phyloP scores from a whole-genome alignment of 176 grass and related monocot genomes.

The Zea luxurians region DNA sequence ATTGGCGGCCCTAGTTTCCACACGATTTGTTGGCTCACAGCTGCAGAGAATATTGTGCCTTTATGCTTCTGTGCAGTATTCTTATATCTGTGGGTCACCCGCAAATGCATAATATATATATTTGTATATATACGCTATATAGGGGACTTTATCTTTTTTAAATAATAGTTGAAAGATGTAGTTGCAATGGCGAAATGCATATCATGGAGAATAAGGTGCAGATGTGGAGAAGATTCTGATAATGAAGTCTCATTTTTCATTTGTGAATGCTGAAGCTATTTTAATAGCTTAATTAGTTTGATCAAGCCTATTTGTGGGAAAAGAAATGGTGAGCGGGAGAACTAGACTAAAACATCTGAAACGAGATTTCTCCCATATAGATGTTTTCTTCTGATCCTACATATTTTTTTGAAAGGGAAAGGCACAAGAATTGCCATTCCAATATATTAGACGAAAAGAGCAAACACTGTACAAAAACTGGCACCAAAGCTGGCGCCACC shows the following conservation, averaged over 20 bases:
- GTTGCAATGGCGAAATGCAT: slow-evolving; percentile 12
- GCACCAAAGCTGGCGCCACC: too few relatives aligned
- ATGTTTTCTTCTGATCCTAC: not conserved
- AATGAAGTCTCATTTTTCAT: slow-evolving; percentile 22
- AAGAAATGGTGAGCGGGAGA: not conserved
- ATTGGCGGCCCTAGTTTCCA: slow-evolving; percentile 32
- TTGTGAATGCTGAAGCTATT: not conserved
- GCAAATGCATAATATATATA: not conserved
- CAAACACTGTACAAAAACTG: too few relatives aligned
- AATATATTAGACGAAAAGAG: too few relatives aligned
- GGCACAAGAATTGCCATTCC: too few relatives aligned
- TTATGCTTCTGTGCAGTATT: slow-evolving; percentile 37
- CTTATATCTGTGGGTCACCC: slow-evolving; percentile 20
- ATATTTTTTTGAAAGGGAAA: too few relatives aligned
- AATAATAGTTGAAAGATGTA: slow-evolving; percentile 15
- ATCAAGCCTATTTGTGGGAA: not conserved
- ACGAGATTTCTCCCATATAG: not conserved
- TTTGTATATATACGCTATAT: slow-evolving; percentile 23
- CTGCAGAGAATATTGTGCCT: slow-evolving; percentile 40
- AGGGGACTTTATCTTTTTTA: slow-evolving; percentile 20
- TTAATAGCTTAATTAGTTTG: not conserved
- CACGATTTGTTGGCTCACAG: slow-evolving; percentile 50
- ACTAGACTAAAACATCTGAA: not conserved
- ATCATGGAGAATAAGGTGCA: not conserved
- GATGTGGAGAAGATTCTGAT: not conserved